Percentiles rank a stretch among this genome's conserved stretches.
These are phyloP conservation scores for Penicillium manginii DNA, from an alignment of 495 filamentous ascomycete genomes.

Conservation along the genomic window DNA sequence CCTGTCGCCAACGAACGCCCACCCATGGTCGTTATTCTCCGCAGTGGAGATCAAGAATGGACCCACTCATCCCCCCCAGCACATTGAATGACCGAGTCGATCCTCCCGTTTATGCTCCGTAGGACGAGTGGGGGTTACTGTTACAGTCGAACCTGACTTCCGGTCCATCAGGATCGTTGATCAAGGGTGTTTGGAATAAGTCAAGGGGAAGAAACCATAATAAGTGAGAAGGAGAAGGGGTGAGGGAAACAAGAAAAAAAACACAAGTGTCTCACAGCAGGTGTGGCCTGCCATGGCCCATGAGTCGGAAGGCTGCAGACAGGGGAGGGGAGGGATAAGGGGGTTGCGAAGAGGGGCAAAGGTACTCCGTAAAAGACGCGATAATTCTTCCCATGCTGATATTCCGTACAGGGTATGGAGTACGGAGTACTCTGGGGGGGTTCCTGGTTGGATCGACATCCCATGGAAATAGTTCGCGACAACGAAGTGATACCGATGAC, in stretches of 20 bases:
- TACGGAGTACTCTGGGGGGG: no score
- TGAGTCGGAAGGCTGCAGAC: conserved; percentile 28
- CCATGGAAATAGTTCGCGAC: conserved; percentile 18
- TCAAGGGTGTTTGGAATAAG: conserved; percentile 1
- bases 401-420: no score
- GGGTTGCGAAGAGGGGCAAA: conserved; percentile 6
- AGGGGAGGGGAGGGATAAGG: conserved; percentile 5
- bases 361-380: not conserved
- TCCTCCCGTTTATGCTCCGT: conserved; percentile 32
- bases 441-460: conserved; percentile 11
- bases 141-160: conserved; percentile 23
- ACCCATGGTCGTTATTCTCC: conserved; percentile 31
- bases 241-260: not conserved
- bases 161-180: conserved; percentile 10
- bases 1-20: conserved; percentile 9
- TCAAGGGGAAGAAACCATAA: not conserved
- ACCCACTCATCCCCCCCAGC: not conserved
- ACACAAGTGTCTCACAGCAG: conserved; percentile 24
- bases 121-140: conserved; percentile 32
- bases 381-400: not conserved
- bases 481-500: conserved; percentile 17
- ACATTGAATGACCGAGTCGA: conserved; percentile 19
- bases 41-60: conserved; percentile 22
- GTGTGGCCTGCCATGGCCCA: conserved; percentile 14
- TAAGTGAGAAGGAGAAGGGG: not conserved